phyloP scores from a whole-genome alignment of 2,329 filamentous ascomycete genomes.

The Colletotrichum ledebouriae region DNA sequence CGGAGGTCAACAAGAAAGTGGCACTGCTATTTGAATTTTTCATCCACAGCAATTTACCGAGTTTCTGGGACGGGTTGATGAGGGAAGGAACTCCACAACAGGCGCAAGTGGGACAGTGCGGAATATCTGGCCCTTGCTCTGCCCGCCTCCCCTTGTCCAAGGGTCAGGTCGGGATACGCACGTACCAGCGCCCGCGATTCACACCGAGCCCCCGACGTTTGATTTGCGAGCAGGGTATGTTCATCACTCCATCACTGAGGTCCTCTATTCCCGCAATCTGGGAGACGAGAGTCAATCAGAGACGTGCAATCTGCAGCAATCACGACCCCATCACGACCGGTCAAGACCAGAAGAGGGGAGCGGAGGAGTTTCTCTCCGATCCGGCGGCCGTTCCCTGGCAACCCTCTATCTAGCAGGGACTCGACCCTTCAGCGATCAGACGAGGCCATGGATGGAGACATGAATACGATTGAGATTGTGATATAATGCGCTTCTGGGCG shows the following conservation, averaged over 20 bases:
- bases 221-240: conserved; percentile 24
- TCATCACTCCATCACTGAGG: conserved; percentile 35
- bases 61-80: conserved; percentile 36
- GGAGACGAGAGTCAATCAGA: conserved; percentile 26
- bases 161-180: conserved; percentile 28
- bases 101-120: conserved; percentile 8
- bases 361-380: conserved; percentile 28
- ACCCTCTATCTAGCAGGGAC: conserved; percentile 1
- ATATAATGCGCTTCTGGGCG: conserved; percentile 13
- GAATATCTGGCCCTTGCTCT: conserved; percentile 21
- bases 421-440: conserved; percentile 18
- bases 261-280: conserved; percentile 36
- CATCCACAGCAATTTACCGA: conserved; percentile 38
- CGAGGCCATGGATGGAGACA: conserved; percentile 15
- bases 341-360: conserved; percentile 18
- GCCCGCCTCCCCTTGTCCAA: background rate
- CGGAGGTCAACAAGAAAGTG: conserved; percentile 19
- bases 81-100: background rate
- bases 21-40: conserved; percentile 8
- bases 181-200: conserved; percentile 27
- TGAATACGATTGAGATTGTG: conserved; percentile 34
- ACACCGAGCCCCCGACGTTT: conserved; percentile 29
- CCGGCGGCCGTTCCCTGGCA: conserved; percentile 21
- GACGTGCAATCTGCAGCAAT: conserved; percentile 3
- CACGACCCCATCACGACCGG: conserved; percentile 33